phyloP scores from a whole-genome alignment of 208 protist genomes.

The Herpetomonas tarakana region DNA sequence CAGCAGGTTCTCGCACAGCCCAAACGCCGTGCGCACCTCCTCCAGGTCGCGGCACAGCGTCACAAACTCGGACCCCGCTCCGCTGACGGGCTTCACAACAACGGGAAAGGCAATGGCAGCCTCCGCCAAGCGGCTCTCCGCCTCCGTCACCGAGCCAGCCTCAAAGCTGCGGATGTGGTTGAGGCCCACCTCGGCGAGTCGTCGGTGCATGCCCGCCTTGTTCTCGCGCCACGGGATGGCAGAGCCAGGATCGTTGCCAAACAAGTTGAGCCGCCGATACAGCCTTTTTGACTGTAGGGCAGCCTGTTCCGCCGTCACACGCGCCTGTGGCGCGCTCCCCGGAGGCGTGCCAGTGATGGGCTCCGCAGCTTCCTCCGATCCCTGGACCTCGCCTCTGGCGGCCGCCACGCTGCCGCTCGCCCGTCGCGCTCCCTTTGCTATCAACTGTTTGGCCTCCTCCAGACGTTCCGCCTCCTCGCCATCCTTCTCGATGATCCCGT shows the following conservation, averaged over 20 bases:
- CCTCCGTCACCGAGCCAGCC: constrained; percentile 23
- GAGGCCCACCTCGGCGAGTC: constrained; percentile 49
- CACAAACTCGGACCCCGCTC: constrained; percentile 77
- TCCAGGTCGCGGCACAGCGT: constrained; percentile 60
- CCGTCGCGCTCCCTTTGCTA: background rate
- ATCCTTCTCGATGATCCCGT: background rate
- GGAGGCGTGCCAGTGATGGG: background rate
- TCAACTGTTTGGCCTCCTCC: background rate
- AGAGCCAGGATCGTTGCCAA: constrained; percentile 58
- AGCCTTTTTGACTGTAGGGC: background rate
- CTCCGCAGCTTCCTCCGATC: background rate
- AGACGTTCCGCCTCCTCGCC: background rate
- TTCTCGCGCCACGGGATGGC: constrained; percentile 57
- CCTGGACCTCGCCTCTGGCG: no score
- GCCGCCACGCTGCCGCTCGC: no score
- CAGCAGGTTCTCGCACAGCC: constrained; percentile 24
- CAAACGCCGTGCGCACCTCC: constrained; percentile 55
- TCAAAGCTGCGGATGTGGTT: constrained; percentile 57
- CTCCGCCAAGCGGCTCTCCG: constrained; percentile 15
- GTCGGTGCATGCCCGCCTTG: constrained; percentile 58
- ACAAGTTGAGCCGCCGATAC: constrained; percentile 14
- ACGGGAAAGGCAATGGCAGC: constrained; percentile 59
- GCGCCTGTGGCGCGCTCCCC: background rate
- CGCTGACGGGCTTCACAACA: constrained; percentile 80
- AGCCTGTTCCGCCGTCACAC: background rate